phyloP scores from a whole-genome alignment of 208 protist genomes.

The Porcisia hertigi region DNA sequence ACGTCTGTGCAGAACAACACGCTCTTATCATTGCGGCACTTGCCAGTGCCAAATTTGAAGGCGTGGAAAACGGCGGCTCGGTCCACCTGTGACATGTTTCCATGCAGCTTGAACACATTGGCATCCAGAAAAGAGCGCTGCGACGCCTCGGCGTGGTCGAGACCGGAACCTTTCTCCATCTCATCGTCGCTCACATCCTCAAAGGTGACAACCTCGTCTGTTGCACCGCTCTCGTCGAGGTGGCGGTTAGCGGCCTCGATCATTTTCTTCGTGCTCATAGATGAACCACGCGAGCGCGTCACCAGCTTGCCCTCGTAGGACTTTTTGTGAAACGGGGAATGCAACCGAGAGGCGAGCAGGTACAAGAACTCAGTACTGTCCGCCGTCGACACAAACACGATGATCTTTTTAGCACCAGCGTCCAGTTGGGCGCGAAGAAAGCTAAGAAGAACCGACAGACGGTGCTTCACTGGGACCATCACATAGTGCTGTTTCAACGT shows the following conservation, averaged over 20 bases:
- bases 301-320: slow-evolving; percentile 34
- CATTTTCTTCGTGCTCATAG: slow-evolving; percentile 55
- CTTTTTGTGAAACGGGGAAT: slow-evolving; percentile 59
- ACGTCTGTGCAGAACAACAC: slow-evolving; percentile 96
- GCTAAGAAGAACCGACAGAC: slow-evolving; percentile 95
- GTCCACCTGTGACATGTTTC: slow-evolving; percentile 94
- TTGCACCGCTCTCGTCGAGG: slow-evolving; percentile 26
- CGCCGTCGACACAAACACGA: slow-evolving; percentile 98
- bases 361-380: slow-evolving; percentile 97
- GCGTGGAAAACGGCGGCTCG: slow-evolving; percentile 90
- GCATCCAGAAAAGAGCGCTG: slow-evolving; percentile 70
- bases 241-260: slow-evolving; percentile 57
- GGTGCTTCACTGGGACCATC: slow-evolving; percentile 72
- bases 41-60: slow-evolving; percentile 67
- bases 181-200: slow-evolving; percentile 92
- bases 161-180: neutral
- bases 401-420: slow-evolving; percentile 93
- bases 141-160: slow-evolving; percentile 11
- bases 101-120: slow-evolving; percentile 94
- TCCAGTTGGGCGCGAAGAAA: slow-evolving; percentile 89
- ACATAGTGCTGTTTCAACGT: slow-evolving; percentile 81
- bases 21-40: slow-evolving; percentile 55
- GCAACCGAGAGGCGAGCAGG: slow-evolving; percentile 89
- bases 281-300: slow-evolving; percentile 24
- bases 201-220: slow-evolving; percentile 59